A percentile compares a stretch with the other conserved stretches of the same genome.
These are phyloP conservation scores for Metarhizium rileyi DNA, from an alignment of 2,329 filamentous ascomycete genomes.

Conservation along the genomic window DNA sequence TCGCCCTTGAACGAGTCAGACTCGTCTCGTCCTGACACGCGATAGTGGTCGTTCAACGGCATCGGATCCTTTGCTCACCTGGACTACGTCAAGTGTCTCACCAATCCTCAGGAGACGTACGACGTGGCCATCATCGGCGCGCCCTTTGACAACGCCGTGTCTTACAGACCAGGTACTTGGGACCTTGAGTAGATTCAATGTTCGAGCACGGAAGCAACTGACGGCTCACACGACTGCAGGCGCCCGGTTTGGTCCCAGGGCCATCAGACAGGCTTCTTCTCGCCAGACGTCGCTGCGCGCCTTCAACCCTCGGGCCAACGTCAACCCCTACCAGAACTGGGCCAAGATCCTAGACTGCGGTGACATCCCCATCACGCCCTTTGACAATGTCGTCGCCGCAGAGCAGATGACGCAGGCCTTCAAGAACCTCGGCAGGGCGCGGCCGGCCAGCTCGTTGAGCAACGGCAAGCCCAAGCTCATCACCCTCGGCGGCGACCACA, in stretches of 20 bases:
- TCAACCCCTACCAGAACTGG: constrained; percentile 80
- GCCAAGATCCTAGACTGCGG: constrained; percentile 81
- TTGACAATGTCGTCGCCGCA: constrained; percentile 75
- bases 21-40: too few relatives aligned
- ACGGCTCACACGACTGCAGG: constrained; percentile 24
- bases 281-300: constrained; percentile 72
- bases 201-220: neutral
- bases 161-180: constrained; percentile 52
- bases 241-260: constrained; percentile 76
- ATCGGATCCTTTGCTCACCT: constrained; percentile 69
- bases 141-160: constrained; percentile 66
- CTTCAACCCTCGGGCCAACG: constrained; percentile 67
- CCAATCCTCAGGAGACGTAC: constrained; percentile 51
- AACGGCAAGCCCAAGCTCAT: constrained; percentile 44
- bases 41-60: constrained; percentile 50
- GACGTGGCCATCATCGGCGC: constrained; percentile 66
- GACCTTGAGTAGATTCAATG: too few relatives aligned
- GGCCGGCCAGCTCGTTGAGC: constrained; percentile 25
- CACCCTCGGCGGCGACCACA: constrained; percentile 66
- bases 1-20: too few relatives aligned
- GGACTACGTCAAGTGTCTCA: constrained; percentile 57
- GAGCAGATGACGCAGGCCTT: constrained; percentile 79
- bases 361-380: constrained; percentile 77
- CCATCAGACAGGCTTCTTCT: constrained; percentile 74
- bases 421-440: constrained; percentile 48